These are phyloP conservation scores for Camelina laxa DNA, from an alignment of 345 rosid genomes.

Conservation along the genomic window DNA sequence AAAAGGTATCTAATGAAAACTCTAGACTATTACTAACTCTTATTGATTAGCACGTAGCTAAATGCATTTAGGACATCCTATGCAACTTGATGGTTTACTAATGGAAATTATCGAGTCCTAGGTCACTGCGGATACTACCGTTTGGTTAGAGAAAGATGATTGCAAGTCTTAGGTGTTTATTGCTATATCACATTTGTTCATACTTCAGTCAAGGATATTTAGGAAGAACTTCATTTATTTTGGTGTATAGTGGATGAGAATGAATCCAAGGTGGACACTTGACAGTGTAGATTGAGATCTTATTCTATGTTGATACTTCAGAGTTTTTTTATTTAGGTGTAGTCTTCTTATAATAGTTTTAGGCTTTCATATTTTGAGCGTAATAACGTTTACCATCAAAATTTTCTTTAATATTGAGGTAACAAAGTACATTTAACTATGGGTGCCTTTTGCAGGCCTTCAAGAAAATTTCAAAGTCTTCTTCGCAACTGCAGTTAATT, in stretches of 20 bases:
- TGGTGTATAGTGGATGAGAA: constrained; percentile 27
- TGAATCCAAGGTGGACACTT: constrained; percentile 1
- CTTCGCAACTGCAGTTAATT: constrained; percentile 69
- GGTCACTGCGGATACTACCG: neutral
- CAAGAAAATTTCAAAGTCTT: constrained; percentile 79
- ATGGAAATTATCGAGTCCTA: constrained; percentile 8
- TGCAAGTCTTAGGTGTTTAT: constrained; percentile 6
- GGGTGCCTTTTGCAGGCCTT: constrained; percentile 55
- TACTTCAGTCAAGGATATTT: neutral
- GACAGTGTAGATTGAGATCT: neutral
- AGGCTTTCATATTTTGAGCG: neutral
- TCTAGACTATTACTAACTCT: constrained; percentile 13
- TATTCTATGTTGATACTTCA: neutral
- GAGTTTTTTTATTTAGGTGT: neutral
- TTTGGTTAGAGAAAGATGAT: neutral
- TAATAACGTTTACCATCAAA: constrained; percentile 7
- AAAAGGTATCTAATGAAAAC: constrained; percentile 61
- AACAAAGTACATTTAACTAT: constrained; percentile 17
- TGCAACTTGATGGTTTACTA: constrained; percentile 18
- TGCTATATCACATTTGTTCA: constrained; percentile 4
- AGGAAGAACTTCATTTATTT: neutral
- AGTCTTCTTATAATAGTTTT: constrained; percentile 11
- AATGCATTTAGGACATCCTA: constrained; percentile 16
- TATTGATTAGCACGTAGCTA: neutral
- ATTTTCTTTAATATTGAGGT: too few relatives aligned